phyloP scores from a whole-genome alignment of 225 moss, liverwort and hornwort species.

The Ulota crispa region DNA sequence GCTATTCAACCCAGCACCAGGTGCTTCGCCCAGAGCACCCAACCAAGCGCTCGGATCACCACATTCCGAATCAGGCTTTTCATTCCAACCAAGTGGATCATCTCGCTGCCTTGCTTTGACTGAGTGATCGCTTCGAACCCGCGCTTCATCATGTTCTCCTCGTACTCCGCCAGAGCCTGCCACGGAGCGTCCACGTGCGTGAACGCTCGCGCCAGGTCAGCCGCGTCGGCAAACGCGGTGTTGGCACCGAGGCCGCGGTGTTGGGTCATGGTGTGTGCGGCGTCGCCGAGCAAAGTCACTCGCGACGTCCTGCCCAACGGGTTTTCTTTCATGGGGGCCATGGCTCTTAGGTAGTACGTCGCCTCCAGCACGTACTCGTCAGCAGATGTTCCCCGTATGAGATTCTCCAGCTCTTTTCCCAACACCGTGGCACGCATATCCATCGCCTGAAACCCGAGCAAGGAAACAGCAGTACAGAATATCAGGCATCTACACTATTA shows the following conservation, averaged over 20 bases:
- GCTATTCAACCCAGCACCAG: constrained; percentile 6
- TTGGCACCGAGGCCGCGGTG: constrained; percentile 56
- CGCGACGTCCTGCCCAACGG: constrained; percentile 43
- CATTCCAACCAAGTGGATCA: constrained; percentile 36
- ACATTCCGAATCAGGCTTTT: constrained; percentile 24
- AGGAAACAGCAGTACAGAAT: neutral
- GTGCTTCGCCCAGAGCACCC: constrained; percentile 20
- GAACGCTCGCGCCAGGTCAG: constrained; percentile 37
- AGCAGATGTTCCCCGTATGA: constrained; percentile 20
- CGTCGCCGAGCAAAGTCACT: constrained; percentile 48
- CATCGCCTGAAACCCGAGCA: constrained; percentile 17
- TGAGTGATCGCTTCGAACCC: constrained; percentile 36
- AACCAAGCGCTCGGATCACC: constrained; percentile 13
- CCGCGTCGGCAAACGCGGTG: constrained; percentile 46
- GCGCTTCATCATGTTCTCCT: constrained; percentile 31
- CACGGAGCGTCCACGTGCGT: constrained; percentile 28
- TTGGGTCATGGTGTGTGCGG: constrained; percentile 54
- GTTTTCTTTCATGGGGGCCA: constrained; percentile 25
- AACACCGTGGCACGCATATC: constrained; percentile 19
- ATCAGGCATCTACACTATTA: too few species aligned
- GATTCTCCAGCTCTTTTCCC: constrained; percentile 25
- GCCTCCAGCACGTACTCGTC: constrained; percentile 26
- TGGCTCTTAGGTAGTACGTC: constrained; percentile 22
- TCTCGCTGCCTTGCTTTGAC: constrained; percentile 19
- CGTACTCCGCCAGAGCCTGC: constrained; percentile 35